These are phyloP conservation scores for Dactylella cylindrospora DNA, from an alignment of 2,329 filamentous ascomycete species.

Conservation along the genomic window DNA sequence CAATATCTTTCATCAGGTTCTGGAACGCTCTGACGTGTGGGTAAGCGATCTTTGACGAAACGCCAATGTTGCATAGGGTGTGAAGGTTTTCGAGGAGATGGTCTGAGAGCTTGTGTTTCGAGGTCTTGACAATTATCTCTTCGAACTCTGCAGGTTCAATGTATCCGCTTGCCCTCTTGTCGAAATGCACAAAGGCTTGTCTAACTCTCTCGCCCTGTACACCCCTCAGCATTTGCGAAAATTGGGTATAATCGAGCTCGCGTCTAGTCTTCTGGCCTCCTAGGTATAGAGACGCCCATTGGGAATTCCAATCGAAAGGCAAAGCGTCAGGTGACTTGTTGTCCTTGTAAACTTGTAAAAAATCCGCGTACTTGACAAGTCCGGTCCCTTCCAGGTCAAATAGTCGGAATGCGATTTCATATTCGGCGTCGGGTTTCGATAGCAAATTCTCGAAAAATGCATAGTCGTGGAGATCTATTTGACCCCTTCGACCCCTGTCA, in stretches of 20 bases:
- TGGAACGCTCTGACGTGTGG: slow-evolving; percentile 97
- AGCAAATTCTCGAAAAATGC: slow-evolving; percentile 91
- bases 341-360: slow-evolving; percentile 78
- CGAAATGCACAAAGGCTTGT: slow-evolving; percentile 89
- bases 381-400: slow-evolving; percentile 87
- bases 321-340: slow-evolving; percentile 85
- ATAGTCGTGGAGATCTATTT: slow-evolving; percentile 82
- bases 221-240: slow-evolving; percentile 95
- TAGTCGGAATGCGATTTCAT: slow-evolving; percentile 95
- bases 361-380: slow-evolving; percentile 83
- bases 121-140: slow-evolving; percentile 90
- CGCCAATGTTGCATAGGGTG: slow-evolving; percentile 90
- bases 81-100: slow-evolving; percentile 88
- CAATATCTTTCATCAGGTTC: slow-evolving; percentile 97
- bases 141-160: slow-evolving; percentile 96
- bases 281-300: slow-evolving; percentile 94
- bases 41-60: slow-evolving; percentile 91
- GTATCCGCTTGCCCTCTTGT: slow-evolving; percentile 88
- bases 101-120: slow-evolving; percentile 94
- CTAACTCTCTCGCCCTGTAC: slow-evolving; percentile 93
- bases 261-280: slow-evolving; percentile 85
- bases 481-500: slow-evolving; percentile 73
- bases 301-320: slow-evolving; percentile 94
- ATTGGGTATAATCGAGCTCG: slow-evolving; percentile 91
- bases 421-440: slow-evolving; percentile 91